Base-by-base conservation (phyloP, 805 yeast species). In the Lipomyces oligophaga region DNA sequence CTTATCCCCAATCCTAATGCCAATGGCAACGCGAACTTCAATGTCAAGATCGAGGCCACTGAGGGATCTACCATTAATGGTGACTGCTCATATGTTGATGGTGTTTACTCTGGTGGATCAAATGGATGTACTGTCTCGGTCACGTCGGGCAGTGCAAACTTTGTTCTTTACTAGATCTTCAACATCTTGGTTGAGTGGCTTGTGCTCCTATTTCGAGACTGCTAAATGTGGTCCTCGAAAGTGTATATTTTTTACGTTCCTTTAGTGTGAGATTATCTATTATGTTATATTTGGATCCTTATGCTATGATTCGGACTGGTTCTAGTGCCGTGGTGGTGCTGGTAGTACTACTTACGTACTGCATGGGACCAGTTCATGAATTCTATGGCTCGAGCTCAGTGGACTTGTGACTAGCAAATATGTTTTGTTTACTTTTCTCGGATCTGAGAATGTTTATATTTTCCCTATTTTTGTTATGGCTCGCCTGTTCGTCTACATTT, bases 111-210 rank as follows among this genome's bases (percentile, higher is more conserved):
- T 49, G 47, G 57, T 20, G 48, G 52, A 31, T 52, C 81, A 36
- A 87, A 80, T 60, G 97, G 97, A 59, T 90, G 97, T 79, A 90
- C 97, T 44, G 95, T 83, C 57, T 81, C 94, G 58, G 94, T 90
- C 56, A 79, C 87, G 49, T 67, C 73, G 26, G 97, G 98, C 67
- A 71, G 71, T 56, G 97, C 95, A 54, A 75, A 83, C 67, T 85
- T 83, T 67, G 95, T 87, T 45, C 75, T 88, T 56, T 87, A 86
- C 54, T 34, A 21, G 24, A 18, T 13, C 13, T 7, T 35, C 32
- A 13, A 6, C 8, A 35, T 35, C 11, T 8, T 11, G 7, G 16
- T 22, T 15, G 28, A 11, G 19, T 33, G 11, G 11, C 11, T 33
- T 16, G 19, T n/a, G 15, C 36, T 10, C 11, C 13, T 11, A n/a